phyloP scores from a whole-genome alignment of 2,329 filamentous ascomycete species.

The Fusarium setosum region DNA sequence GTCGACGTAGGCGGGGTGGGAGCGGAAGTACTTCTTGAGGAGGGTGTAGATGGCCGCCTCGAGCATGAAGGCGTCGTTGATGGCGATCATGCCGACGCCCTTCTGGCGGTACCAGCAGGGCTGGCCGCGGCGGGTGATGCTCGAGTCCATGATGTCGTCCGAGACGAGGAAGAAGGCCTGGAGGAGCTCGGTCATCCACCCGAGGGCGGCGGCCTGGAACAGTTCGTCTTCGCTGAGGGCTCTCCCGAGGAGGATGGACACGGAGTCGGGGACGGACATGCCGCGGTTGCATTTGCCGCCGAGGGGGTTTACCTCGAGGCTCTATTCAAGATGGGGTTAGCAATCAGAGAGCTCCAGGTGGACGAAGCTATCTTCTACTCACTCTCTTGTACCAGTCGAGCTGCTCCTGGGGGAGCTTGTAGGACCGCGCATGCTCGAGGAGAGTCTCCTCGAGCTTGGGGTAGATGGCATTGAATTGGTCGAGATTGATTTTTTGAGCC shows the following conservation, averaged over 20 bases:
- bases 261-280: constrained; percentile 96
- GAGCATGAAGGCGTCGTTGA: constrained; percentile 98
- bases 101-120: constrained; percentile 97
- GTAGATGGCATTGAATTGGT: constrained; percentile 92
- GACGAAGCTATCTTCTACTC: constrained; percentile 27
- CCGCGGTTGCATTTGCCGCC: constrained; percentile 99
- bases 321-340: constrained; percentile 61
- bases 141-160: constrained; percentile 98
- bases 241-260: constrained; percentile 78
- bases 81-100: constrained; percentile 92
- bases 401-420: constrained; percentile 85
- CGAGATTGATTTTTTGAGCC: constrained; percentile 79
- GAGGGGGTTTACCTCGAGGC: constrained; percentile 83
- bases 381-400: constrained; percentile 90
- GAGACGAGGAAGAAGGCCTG: constrained; percentile 99
- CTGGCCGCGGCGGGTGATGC: constrained; percentile 91
- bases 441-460: constrained; percentile 87
- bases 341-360: background rate
- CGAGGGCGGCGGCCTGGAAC: constrained; percentile 87
- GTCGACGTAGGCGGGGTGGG: constrained; percentile 88
- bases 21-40: constrained; percentile 92
- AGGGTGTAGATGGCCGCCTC: constrained; percentile 91
- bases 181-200: constrained; percentile 98
- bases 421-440: constrained; percentile 80
- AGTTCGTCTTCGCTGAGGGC: constrained; percentile 84